Base-by-base conservation (phyloP, 768 basidiomycete genomes). In the Russula earlei region DNA sequence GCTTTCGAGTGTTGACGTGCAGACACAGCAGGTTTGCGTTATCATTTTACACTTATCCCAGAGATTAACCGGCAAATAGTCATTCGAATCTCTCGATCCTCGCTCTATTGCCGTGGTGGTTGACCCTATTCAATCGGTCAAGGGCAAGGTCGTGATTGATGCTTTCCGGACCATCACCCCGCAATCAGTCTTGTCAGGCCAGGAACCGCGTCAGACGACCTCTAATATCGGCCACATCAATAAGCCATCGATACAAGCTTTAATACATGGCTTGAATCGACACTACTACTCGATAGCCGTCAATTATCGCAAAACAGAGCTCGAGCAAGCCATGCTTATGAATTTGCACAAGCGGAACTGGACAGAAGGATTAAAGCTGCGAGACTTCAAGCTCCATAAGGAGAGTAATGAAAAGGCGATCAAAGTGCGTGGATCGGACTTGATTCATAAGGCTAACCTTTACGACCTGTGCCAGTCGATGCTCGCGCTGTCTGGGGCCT, bases 231-330 rank as follows among this genome's bases (percentile, higher is more conserved):
- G 96, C 2, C 94, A 97, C 67, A 89, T 99, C 71, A 95, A 97
- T 70, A 97, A 98, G 70, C 96, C 96, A n/a, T 91, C 89, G 55
- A 98, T 99, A 67, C 96, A 98, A 71, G 93, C 93, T 48, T 81
- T 97, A 62, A 96, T 99, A 60, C 95, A 99, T 65, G 95, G 95
- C 42, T 75, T 99, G 60, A 99, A 99, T 69, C 80, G 95, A 61
- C 94, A 97, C 73, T 99, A 99, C 69, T 99, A 99, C 75, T 90
- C 87, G 49, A 93, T 99, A 62, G 92, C 87, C 7, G 95, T 99
- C 59, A 93, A 95, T 70, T 98, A 98, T 72, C 83, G 94, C 63
- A 98, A 98, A 77, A 97, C 94, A 27, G 95, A 97, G 68, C 81
- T 95, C 2, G 96, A 99, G 71, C 96, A 99, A 68, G 82, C 87